Conservation (phyloP, 2,329 filamentous ascomycete genomes). For the Sporothrix pallida region DNA sequence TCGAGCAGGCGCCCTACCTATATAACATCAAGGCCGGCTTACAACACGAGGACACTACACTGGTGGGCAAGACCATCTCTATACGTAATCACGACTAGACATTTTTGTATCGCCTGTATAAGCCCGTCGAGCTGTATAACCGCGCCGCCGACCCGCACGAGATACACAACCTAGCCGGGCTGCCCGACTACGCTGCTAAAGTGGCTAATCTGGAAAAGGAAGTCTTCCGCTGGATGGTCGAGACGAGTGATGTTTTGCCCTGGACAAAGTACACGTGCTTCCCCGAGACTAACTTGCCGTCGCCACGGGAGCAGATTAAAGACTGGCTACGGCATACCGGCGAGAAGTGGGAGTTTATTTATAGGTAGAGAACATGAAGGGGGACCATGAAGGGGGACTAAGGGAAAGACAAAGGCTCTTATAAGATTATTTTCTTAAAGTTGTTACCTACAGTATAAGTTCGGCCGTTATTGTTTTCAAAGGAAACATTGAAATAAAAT, state of each 20-base stretch:
- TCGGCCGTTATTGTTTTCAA: no score
- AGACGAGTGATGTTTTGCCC: neutral
- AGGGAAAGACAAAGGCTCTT: no score
- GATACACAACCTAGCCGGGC: constrained; percentile 48
- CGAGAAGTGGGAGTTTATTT: constrained; percentile 19
- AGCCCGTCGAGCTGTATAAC: constrained; percentile 52
- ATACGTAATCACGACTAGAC: constrained; percentile 49
- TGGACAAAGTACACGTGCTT: constrained; percentile 19
- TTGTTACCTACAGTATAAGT: no score
- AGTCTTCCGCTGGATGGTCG: constrained; percentile 48
- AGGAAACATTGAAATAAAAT: no score
- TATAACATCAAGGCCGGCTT: constrained; percentile 55
- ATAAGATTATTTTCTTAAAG: no score
- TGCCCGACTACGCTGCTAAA: constrained; percentile 39
- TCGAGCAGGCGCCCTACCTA: constrained; percentile 52
- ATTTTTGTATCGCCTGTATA: constrained; percentile 54
- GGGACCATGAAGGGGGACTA: no score
- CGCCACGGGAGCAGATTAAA: constrained; percentile 24
- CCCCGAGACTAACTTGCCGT: neutral
- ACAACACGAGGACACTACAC: constrained; percentile 52
- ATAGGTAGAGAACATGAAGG: neutral
- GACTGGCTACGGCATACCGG: constrained; percentile 4
- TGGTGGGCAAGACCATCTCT: constrained; percentile 52
- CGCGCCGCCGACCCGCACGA: constrained; percentile 48
- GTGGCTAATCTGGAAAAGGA: constrained; percentile 43